Conservation (phyloP, 2,329 filamentous ascomycete genomes). For the Rutstroemia sydowiana region DNA sequence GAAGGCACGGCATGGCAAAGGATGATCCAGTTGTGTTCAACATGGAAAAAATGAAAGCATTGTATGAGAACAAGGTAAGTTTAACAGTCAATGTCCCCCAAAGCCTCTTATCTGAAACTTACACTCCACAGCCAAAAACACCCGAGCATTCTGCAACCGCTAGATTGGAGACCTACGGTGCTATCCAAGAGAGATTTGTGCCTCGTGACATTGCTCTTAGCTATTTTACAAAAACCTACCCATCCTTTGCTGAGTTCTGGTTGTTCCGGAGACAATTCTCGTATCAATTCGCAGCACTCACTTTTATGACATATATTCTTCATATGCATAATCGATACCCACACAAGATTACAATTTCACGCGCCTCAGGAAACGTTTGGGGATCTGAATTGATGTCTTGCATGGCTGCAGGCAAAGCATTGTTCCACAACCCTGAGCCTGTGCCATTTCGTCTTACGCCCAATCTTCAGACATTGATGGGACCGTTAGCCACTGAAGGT, state of each 20-base stretch:
- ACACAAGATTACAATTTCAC: constrained; percentile 88
- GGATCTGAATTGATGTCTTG: constrained; percentile 87
- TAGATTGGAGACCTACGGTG: constrained; percentile 83
- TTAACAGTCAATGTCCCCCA: background rate
- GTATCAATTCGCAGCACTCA: constrained; percentile 88
- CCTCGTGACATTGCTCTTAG: constrained; percentile 74
- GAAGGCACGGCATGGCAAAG: constrained; percentile 78
- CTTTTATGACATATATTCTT: constrained; percentile 98
- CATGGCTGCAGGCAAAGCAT: constrained; percentile 75
- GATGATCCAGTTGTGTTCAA: constrained; percentile 93
- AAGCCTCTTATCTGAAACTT: constrained; percentile 18
- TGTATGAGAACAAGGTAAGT: constrained; percentile 50
- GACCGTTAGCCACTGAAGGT: constrained; percentile 88
- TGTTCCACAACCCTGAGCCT: constrained; percentile 90
- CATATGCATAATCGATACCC: constrained; percentile 96
- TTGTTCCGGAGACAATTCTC: constrained; percentile 95
- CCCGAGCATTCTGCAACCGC: constrained; percentile 64
- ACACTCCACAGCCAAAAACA: constrained; percentile 45
- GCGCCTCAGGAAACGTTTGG: constrained; percentile 88
- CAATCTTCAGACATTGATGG: constrained; percentile 93
- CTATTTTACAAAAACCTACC: constrained; percentile 84
- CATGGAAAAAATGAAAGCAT: constrained; percentile 82
- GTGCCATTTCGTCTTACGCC: constrained; percentile 97
- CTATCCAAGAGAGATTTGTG: constrained; percentile 91
- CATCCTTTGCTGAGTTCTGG: constrained; percentile 92